These are phyloP conservation scores for Coniella vitis DNA, from an alignment of 2,329 filamentous ascomycete genomes.

Conservation along the genomic window DNA sequence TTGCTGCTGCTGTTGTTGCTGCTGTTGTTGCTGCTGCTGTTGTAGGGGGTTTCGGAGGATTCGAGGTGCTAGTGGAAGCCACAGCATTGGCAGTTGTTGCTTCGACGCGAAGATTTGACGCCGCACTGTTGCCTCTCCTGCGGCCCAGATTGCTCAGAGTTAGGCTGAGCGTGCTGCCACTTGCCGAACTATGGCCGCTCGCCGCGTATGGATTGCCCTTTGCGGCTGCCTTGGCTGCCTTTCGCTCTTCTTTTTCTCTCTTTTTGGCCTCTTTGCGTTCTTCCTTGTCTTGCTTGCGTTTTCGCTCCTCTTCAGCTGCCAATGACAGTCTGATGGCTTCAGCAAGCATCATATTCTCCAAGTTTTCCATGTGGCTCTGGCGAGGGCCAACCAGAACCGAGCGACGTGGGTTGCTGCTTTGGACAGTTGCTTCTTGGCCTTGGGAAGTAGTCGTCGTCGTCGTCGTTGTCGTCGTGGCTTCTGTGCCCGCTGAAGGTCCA, in stretches of 20 bases:
- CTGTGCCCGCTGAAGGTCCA: slow-evolving; percentile 21
- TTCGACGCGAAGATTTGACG: slow-evolving; percentile 54
- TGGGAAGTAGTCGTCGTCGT: too few species aligned
- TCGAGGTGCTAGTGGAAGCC: slow-evolving; percentile 29
- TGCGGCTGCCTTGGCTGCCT: slow-evolving; percentile 59
- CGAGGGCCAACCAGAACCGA: slow-evolving; percentile 16
- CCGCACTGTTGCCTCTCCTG: slow-evolving; percentile 51
- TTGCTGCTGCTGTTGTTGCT: slow-evolving; percentile 1
- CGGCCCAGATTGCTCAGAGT: slow-evolving; percentile 48
- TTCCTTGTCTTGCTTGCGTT: slow-evolving; percentile 76
- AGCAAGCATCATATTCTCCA: slow-evolving; percentile 98
- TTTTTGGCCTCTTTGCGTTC: slow-evolving; percentile 77
- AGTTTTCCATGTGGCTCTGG: slow-evolving; percentile 64
- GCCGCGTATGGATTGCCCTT: slow-evolving; percentile 32
- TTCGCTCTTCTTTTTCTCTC: slow-evolving; percentile 76
- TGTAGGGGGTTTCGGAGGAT: slow-evolving; percentile 18
- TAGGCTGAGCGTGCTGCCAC: slow-evolving; percentile 59
- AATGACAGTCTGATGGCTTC: slow-evolving; percentile 88
- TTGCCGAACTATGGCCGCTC: slow-evolving; percentile 42
- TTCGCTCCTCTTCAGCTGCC: slow-evolving; percentile 89
- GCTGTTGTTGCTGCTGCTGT: too few species aligned
- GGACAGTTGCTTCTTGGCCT: slow-evolving; percentile 28
- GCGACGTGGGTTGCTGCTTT: slow-evolving; percentile 25
- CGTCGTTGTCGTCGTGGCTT: slow-evolving; percentile 16
- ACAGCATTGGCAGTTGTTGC: slow-evolving; percentile 41